A percentile compares a stretch with the other conserved stretches of the same genome.
These are phyloP conservation scores for Cercospora sp. DNA, from an alignment of 2,329 filamentous ascomycete genomes.

Conservation along the genomic window DNA sequence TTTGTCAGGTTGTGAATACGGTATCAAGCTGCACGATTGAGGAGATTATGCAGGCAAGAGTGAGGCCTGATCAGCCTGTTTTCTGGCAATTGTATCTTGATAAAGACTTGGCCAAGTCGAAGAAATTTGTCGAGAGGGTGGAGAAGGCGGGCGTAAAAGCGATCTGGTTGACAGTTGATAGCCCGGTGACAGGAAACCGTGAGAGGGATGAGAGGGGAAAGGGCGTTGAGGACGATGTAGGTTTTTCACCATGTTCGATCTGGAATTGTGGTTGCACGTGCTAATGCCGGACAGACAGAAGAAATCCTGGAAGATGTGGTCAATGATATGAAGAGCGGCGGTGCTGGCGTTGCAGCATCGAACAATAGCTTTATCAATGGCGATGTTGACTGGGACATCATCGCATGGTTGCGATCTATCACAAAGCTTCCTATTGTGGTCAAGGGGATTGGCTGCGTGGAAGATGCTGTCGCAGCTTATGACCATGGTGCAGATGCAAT, in stretches of 20 bases:
- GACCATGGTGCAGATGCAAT: conserved; percentile 49
- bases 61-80: conserved; percentile 35
- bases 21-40: conserved; percentile 35
- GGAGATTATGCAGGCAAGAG: conserved; percentile 32
- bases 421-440: conserved; percentile 40
- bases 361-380: conserved; percentile 34
- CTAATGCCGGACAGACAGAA: conserved; percentile 12
- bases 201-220: conserved; percentile 48
- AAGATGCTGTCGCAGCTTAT: conserved; percentile 45
- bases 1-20: conserved; percentile 35
- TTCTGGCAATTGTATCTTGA: conserved; percentile 65
- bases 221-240: conserved; percentile 34
- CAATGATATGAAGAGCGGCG: conserved; percentile 21
- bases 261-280: neutral
- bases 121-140: conserved; percentile 51
- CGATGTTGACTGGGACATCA: conserved; percentile 31
- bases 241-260: neutral
- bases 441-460: conserved; percentile 45
- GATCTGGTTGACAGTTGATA: conserved; percentile 61
- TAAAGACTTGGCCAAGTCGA: conserved; percentile 54
- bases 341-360: conserved; percentile 28
- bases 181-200: conserved; percentile 58
- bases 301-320: conserved; percentile 29
- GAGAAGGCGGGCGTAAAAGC: conserved; percentile 52
- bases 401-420: conserved; percentile 27